These are phyloP conservation scores for Monosporascus cannonballus DNA, from an alignment of 2,329 filamentous ascomycete species.

Conservation along the genomic window DNA sequence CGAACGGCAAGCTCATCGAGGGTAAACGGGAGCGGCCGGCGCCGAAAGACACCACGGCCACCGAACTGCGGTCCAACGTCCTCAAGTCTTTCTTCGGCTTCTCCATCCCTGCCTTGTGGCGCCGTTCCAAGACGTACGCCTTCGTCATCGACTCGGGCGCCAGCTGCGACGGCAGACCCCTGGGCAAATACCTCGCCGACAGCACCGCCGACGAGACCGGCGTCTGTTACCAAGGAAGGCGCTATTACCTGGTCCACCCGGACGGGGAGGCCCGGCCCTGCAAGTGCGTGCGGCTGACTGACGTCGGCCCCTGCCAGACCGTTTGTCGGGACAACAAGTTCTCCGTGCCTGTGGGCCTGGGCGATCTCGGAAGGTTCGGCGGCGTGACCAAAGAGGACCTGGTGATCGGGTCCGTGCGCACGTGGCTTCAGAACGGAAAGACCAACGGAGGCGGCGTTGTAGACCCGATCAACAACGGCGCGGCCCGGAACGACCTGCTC, in stretches of 20 bases:
- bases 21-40: not conserved
- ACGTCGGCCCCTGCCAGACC: slow-evolving; percentile 3
- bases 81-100: slow-evolving; percentile 23
- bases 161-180: no score
- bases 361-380: slow-evolving; percentile 20
- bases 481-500: slow-evolving; percentile 17
- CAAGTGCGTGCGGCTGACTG: no score
- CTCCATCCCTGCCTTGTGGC: slow-evolving; percentile 27
- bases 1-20: slow-evolving; percentile 24
- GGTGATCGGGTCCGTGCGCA: slow-evolving; percentile 12
- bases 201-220: no score
- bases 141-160: slow-evolving; percentile 29
- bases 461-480: slow-evolving; percentile 16
- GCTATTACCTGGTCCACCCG: no score
- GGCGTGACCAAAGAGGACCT: slow-evolving; percentile 17
- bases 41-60: not conserved
- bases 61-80: slow-evolving; percentile 8
- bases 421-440: slow-evolving; percentile 24
- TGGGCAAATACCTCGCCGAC: no score
- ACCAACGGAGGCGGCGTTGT: slow-evolving; percentile 21
- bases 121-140: slow-evolving; percentile 14
- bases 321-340: slow-evolving; percentile 18
- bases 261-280: no score
- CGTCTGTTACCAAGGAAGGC: no score
- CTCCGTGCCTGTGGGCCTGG: slow-evolving; percentile 21